Evolutionary conservation across 2,329 filamentous ascomycete species (phyloP).

Genomic region (Aureobasidium sp.): DNA sequence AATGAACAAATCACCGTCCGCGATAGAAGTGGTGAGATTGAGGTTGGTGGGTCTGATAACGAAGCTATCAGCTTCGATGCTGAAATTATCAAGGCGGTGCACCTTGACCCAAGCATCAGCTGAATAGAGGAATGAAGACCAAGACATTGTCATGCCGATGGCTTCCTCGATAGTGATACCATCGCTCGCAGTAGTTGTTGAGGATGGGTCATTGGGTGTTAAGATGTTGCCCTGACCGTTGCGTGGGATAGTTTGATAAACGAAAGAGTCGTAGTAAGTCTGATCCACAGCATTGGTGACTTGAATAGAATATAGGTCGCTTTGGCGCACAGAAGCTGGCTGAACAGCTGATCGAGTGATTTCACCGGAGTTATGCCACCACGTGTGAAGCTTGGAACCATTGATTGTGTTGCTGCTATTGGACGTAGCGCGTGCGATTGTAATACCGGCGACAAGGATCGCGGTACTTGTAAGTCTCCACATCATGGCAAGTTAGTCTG

Average conservation of each 20-base stretch:
- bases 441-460: not conserved
- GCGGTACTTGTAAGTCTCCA: not conserved
- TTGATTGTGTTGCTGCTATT: not conserved
- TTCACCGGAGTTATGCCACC: slow-evolving; percentile 3
- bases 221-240: slow-evolving; percentile 6
- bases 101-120: slow-evolving; percentile 3
- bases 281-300: slow-evolving; percentile 4
- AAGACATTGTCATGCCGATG: slow-evolving; percentile 12
- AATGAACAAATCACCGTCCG: not conserved
- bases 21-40: not conserved
- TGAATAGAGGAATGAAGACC: not conserved
- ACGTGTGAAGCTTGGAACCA: not conserved
- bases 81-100: not conserved
- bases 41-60: slow-evolving; percentile 7
- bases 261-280: slow-evolving; percentile 6
- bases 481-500: not conserved
- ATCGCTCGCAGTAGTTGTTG: not conserved
- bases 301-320: not conserved
- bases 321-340: not conserved
- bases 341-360: not conserved
- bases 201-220: slow-evolving; percentile 1
- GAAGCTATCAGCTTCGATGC: not conserved
- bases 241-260: slow-evolving; percentile 7
- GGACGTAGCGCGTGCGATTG: not conserved
- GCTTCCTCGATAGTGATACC: slow-evolving; percentile 4